phyloP scores from a whole-genome alignment of 148 eudicot species.

The Camellia granthamiana region DNA sequence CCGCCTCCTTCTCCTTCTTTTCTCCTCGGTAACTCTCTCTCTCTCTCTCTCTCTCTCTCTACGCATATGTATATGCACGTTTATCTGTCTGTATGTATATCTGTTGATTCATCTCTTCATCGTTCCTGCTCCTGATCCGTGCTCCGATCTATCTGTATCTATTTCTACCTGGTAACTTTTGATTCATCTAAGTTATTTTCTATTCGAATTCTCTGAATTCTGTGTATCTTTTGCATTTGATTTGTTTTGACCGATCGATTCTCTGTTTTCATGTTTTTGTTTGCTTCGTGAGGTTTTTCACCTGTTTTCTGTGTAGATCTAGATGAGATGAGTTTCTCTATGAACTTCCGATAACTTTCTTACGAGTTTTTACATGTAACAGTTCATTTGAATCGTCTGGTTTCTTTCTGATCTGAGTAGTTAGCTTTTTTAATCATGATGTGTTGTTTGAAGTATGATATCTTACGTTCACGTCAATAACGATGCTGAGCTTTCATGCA shows the following conservation, averaged over 20 bases:
- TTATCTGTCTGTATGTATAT: neutral
- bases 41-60: neutral
- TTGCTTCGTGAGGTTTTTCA: neutral
- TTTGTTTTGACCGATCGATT: neutral
- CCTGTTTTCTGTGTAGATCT: neutral
- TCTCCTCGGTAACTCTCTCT: neutral
- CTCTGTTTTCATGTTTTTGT: neutral
- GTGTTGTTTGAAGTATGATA: neutral
- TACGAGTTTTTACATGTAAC: neutral
- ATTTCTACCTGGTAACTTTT: neutral
- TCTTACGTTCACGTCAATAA: neutral
- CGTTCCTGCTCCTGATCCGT: neutral
- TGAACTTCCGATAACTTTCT: neutral
- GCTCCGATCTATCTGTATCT: neutral
- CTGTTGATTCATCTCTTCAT: neutral
- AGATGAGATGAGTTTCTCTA: neutral
- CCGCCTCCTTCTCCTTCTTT: neutral
- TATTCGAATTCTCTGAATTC: neutral
- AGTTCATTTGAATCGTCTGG: neutral
- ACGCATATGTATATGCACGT: neutral
- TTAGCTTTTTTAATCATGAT: no score
- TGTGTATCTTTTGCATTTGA: neutral
- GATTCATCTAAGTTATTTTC: neutral
- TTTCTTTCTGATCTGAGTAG: neutral
- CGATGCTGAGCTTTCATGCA: no score